These are phyloP conservation scores for Eragrostis tef DNA, from an alignment of 202 grass and related monocot species.

Conservation along the genomic window DNA sequence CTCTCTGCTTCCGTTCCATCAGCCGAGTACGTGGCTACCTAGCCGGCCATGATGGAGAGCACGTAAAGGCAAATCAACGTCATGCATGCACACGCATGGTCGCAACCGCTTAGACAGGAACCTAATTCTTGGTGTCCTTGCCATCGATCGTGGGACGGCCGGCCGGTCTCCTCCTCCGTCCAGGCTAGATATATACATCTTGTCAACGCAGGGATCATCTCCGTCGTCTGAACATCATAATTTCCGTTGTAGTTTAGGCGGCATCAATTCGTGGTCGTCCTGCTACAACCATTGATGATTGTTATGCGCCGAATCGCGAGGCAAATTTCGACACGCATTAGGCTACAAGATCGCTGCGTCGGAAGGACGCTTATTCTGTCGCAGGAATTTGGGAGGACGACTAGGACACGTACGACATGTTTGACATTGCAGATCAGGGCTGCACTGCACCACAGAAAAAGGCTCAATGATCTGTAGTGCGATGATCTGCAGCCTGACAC, in stretches of 20 bases:
- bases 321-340: not conserved
- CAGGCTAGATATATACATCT: not conserved
- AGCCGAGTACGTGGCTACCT: not conserved
- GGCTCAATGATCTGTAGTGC: not conserved
- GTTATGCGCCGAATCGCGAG: not conserved
- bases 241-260: no score
- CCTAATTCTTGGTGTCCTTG: not conserved
- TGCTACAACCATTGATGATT: not conserved
- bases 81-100: not conserved
- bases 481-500: constrained; percentile 12
- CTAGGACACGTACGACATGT: not conserved
- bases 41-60: not conserved
- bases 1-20: not conserved
- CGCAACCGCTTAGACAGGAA: not conserved
- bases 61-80: not conserved
- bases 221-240: not conserved
- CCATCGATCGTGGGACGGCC: not conserved
- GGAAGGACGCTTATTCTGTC: not conserved
- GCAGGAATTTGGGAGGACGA: not conserved
- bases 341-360: not conserved
- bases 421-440: no score
- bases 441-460: not conserved
- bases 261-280: no score
- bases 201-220: constrained; percentile 1
- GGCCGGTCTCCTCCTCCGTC: not conserved